Evolutionary conservation across 2,329 filamentous ascomycete species (phyloP).

Genomic region (Ascosphaera acerosa): DNA sequence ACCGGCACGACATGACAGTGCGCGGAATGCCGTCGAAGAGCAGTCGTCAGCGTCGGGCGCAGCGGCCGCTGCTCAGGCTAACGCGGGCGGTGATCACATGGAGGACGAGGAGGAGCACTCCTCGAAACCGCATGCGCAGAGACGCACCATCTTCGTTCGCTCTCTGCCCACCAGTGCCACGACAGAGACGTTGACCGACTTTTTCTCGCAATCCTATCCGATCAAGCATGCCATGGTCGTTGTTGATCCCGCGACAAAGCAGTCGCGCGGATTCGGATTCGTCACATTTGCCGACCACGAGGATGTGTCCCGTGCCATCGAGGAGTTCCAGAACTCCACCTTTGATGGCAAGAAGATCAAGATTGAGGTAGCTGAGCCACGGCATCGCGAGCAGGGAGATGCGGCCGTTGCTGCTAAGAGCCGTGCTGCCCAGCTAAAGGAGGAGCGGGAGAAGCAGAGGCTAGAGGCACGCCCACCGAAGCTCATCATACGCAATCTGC

Average conservation of each 20-base stretch:
- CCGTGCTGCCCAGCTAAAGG: slow-evolving; percentile 11
- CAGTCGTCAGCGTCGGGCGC: too few relatives aligned
- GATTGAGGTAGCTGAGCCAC: slow-evolving; percentile 67
- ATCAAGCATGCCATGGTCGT: slow-evolving; percentile 94
- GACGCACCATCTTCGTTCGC: slow-evolving; percentile 67
- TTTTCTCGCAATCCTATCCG: slow-evolving; percentile 85
- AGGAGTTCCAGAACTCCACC: slow-evolving; percentile 52
- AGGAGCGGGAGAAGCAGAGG: slow-evolving; percentile 29
- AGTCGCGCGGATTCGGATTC: slow-evolving; percentile 82
- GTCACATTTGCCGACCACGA: slow-evolving; percentile 89
- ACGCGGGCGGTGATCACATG: background rate
- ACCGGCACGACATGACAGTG: too few relatives aligned
- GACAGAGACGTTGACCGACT: slow-evolving; percentile 55
- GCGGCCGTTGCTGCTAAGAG: slow-evolving; percentile 10
- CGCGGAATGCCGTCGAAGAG: too few relatives aligned
- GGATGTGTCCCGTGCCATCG: slow-evolving; percentile 58
- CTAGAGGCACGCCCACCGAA: slow-evolving; percentile 39
- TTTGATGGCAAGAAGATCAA: slow-evolving; percentile 61
- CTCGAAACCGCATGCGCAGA: slow-evolving; percentile 11
- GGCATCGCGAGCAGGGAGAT: slow-evolving; percentile 40
- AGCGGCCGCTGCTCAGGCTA: too few relatives aligned
- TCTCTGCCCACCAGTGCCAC: slow-evolving; percentile 57
- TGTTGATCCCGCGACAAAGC: slow-evolving; percentile 57
- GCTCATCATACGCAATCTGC: slow-evolving; percentile 75
- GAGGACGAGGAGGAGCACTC: slow-evolving; percentile 2